phyloP scores from a whole-genome alignment of 352 stramenopile species.

The Plasmopara viticola region DNA sequence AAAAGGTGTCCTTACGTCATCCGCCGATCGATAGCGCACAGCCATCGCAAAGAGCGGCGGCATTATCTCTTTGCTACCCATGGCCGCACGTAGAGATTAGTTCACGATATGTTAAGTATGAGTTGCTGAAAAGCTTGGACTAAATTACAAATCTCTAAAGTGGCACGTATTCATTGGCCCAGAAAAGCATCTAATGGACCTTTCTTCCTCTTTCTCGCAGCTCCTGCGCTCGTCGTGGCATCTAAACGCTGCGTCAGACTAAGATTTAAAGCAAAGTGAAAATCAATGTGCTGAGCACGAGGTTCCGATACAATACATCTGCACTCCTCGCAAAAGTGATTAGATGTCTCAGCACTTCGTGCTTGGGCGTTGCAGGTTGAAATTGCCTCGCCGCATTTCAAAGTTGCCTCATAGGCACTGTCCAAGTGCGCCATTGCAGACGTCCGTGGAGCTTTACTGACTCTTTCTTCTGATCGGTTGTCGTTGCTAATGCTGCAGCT shows the following conservation, averaged over 20 bases:
- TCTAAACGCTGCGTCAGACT: conserved; percentile 24
- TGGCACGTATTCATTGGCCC: no score
- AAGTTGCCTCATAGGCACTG: neutral
- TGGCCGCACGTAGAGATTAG: no score
- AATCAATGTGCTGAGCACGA: conserved; percentile 44
- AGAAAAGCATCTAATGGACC: conserved; percentile 47
- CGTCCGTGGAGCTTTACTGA: neutral
- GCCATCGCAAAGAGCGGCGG: no score
- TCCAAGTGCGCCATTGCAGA: neutral
- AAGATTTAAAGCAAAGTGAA: conserved; percentile 49
- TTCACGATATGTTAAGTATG: no score
- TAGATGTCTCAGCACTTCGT: conserved; percentile 1
- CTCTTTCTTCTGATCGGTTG: neutral
- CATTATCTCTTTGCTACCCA: no score
- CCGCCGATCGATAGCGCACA: no score
- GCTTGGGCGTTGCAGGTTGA: conserved; percentile 8
- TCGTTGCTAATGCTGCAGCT: conserved; percentile 3
- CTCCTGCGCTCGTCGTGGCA: conserved; percentile 7
- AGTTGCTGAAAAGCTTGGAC: no score
- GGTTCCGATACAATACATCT: conserved; percentile 25
- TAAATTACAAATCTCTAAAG: no score
- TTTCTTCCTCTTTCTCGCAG: conserved; percentile 14
- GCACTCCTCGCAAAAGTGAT: conserved; percentile 39
- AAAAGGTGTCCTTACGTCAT: conserved; percentile 16
- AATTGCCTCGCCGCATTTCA: conserved; percentile 4